These are phyloP conservation scores for Citrus trifoliata DNA, from an alignment of 345 rosid genomes.

Conservation along the genomic window DNA sequence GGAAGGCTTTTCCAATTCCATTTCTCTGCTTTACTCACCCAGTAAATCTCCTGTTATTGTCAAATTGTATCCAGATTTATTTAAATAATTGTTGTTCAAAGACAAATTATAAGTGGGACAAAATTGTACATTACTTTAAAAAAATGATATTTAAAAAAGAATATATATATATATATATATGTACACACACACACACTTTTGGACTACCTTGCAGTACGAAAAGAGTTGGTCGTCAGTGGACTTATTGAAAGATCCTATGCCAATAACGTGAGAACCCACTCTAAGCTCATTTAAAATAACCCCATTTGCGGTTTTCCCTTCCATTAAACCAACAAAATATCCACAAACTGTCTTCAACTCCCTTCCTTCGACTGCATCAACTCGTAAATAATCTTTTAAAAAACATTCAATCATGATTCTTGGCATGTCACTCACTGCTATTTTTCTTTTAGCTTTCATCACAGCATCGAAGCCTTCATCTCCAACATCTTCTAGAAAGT, in stretches of 20 bases:
- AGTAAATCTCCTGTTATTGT: conserved; percentile 26
- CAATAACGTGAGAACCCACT: conserved; percentile 8
- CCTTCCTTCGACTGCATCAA: conserved; percentile 47
- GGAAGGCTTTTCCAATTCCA: conserved; percentile 30
- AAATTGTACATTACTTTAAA: background rate
- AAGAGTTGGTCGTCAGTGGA: conserved; percentile 13
- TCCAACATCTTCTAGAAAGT: conserved; percentile 58
- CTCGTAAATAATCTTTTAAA: conserved; percentile 43
- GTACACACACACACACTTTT: too few relatives aligned
- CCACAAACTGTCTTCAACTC: conserved; percentile 44
- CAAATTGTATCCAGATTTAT: too few relatives aligned
- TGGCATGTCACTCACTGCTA: conserved; percentile 52
- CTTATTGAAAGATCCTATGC: conserved; percentile 20
- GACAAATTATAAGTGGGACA: background rate
- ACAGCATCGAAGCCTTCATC: conserved; percentile 43
- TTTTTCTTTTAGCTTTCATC: conserved; percentile 30
- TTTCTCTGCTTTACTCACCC: conserved; percentile 36
- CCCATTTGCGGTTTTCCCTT: conserved; percentile 17
- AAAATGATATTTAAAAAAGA: background rate
- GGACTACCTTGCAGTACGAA: conserved; percentile 26
- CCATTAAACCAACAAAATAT: conserved; percentile 52
- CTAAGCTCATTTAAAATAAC: conserved; percentile 3
- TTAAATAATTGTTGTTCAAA: background rate
- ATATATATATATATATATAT: too few relatives aligned
- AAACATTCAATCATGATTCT: conserved; percentile 56